Evolutionary conservation across 352 stramenopile species (phyloP), one percentile per base, ranked within the genome.

Genomic region (Globisporangium iwayamae): DNA sequence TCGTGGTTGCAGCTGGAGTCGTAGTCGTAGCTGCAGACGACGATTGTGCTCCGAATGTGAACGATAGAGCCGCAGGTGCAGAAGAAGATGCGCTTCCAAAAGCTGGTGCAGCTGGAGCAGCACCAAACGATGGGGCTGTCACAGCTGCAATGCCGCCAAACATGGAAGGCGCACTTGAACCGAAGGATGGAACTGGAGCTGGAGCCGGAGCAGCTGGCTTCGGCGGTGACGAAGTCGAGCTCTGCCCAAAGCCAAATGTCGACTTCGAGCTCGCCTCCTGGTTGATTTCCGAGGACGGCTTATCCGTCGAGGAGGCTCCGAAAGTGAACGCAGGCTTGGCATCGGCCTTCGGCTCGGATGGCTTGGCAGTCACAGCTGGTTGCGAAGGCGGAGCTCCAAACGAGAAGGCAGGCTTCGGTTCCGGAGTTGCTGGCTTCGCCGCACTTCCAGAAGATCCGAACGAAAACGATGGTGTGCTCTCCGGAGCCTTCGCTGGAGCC

Each of bases 281-380:
- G 34, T 56, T 70, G 46, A 75, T 75, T 2, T 64, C 72, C 63
- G 67, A 38, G 11, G 38, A 70, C 16, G 70, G 45, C 45, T 75
- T 76, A 13, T 59, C 46, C 18, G 56, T 54, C 10, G 72, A 65
- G 20, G 73, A 66, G 3, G 74, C 64, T 51, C 75, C 77, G 25
- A 88, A 87, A 1, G 79, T 68, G 58, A 85, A 84, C 3, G 66
- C 65, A 52, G 74, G 68, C 56, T 67, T 76, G 7, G 16, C 38
- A 51, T 65, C 45, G 2, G 54, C 7, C 14, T 47, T 46, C 0
- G 64, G n/a, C n/a, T 65, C 48, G 13, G 60, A 18, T 43, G 64
- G 25, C 28, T 67, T 60, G 14, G 22, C 9, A 32, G 22, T n/a
- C 28, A 30, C 55, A 30, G 16, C 2, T n/a, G 56, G n/a, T 54